Evolutionary conservation across 2,329 filamentous ascomycete species (phyloP), one percentile per base, ranked within the genome.

Genomic region (Diaporthe caulivora): DNA sequence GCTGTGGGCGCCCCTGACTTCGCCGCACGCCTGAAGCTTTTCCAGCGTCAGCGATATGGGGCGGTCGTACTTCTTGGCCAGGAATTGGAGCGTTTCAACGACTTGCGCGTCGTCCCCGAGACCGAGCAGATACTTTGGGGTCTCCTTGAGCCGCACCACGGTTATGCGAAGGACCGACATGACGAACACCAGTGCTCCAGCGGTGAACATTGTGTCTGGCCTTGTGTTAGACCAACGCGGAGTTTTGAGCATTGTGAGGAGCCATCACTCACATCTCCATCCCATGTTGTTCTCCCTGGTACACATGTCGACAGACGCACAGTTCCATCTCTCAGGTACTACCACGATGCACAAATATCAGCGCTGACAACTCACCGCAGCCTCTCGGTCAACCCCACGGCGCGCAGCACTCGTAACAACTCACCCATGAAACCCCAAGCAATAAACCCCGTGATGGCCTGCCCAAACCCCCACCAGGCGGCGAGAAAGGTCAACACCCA

Each of bases 401-500:
- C 21, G 7, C 11, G 60, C 71, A 21, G 11, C 31, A 18, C 2
- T 17, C 13, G 2, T 70, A 60, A 40, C 4, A 26, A 80, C 78
- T 79, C 80, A 83, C 83, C 81, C 76, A 87, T 77, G 74, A 87
- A 88, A 0, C 83, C 86, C 87, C 86, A 88, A 31, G 86, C 86
- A 72, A 88, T 82, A 75, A 86, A 82, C 31, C 87, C 83, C n/a
- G 84, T 80, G 71, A 87, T 80, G 6, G 86, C 81, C 76, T 87
- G 85, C 2, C 86, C 87, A 9, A 88, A 60, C 0, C 85, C 85
- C 85, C 86, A 88, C 87, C 87, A 87, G 29, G 84, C 85, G 2
- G 91, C 90, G 80, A 92, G 85, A n/a, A 90, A 83, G 0, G 90
- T 92, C 18, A 92, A 78, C 24, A 92, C 85, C 90, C 91, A 93